Evolutionary conservation across 2,329 filamentous ascomycete genomes (phyloP), one percentile per base, ranked within the genome.

Genomic region (Beauveria rudraprayagi): DNA sequence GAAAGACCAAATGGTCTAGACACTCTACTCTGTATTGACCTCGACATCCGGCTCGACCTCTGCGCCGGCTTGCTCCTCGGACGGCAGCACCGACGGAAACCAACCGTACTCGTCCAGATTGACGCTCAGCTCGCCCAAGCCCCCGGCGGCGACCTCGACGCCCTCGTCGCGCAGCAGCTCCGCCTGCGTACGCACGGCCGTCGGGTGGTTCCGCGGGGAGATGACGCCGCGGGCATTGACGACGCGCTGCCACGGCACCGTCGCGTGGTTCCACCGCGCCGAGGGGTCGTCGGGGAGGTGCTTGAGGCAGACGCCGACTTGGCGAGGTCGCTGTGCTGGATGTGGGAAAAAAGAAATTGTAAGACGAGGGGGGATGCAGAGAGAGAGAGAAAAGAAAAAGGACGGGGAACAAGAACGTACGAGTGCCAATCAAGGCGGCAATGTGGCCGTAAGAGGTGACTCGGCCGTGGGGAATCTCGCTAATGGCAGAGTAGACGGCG

Each of bases 231-330:
- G 93, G 16, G 90, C 78, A 72, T 93, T 96, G 71, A 97, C 89
- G 63, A 97, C 90, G 62, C 94, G 81, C 77, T 97, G 93, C 93
- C 93, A 97, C 0, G 93, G 93, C 3, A 97, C 93, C 65, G 88
- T 97, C 26, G 78, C 79, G 62, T 82, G 79, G 72, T 96, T 88
- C 76, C 88, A 95, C 61, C 74, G 79, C 60, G 71, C 65, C 0
- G 76, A 72, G 0, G 77, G 68, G 7, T 76, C 70, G n/a, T 37
- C 26, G 1, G 92, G 84, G 14, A 97, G 84, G 71, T 96, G 88
- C 72, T 96, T 97, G 28, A 97, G 83, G 73, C 90, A 95, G 52
- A 94, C 81, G 58, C 93, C 93, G 7, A 97, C 92, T 75, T 97
- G 93, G 61, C 92, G 84, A 1, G 88, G 85, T 2, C 88, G 80